Base-by-base conservation (phyloP, 164 flowering plant species). In the Buxus sempervirens region DNA sequence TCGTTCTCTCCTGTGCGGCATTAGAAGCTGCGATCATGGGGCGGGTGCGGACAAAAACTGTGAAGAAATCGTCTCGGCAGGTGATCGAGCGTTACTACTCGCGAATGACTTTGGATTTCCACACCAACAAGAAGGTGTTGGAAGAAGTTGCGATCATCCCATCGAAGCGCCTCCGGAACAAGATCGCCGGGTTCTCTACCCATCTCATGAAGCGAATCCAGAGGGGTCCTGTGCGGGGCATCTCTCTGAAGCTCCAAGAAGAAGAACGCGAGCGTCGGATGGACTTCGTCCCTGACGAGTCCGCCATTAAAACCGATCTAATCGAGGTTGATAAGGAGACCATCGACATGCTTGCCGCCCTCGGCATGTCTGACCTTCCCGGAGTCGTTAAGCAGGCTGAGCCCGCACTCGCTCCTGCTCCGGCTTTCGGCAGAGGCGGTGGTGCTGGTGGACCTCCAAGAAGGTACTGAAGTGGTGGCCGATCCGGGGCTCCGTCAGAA, bases 201-300 rank as follows among this genome's bases (percentile, higher is more conserved):
- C 93, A 88, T 59, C 79, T 88, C 53, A 88, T 88, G 90, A 86
- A 88, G 82, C 77, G 93, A 25, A 88, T 88, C 69, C 90, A 86
- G 77, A 84, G 85, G 70, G 89, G 88, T 0, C 84, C 93, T 0
- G 90, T 88, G 20, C 83, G 93, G 7, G 93, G 93, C 9, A 88
- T 88, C 77, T 88, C 93, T 0, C 70, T 88, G 65, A 88, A 88
- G 75, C 84, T 88, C 16, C 93, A 88, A 57, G 93, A 88, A 55
- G 93, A 88, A 48, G 93, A 88, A 79, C 81, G 93, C 9, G 93
- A 88, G 77, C 79, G 93, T 14, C 85, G 93, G 51, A 88, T 88
- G 93, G 93, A 88, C 77, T 88, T 85, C 64, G 93, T 86, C 20
- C 93, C 93, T 13, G 93, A 86, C 0, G 86, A 79, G 76, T 88